A percentile compares a stretch with the other conserved stretches of the same genome.
Evolutionary conservation across 2,329 filamentous ascomycete genomes (phyloP).

Genomic region (Rutstroemia sp.): DNA sequence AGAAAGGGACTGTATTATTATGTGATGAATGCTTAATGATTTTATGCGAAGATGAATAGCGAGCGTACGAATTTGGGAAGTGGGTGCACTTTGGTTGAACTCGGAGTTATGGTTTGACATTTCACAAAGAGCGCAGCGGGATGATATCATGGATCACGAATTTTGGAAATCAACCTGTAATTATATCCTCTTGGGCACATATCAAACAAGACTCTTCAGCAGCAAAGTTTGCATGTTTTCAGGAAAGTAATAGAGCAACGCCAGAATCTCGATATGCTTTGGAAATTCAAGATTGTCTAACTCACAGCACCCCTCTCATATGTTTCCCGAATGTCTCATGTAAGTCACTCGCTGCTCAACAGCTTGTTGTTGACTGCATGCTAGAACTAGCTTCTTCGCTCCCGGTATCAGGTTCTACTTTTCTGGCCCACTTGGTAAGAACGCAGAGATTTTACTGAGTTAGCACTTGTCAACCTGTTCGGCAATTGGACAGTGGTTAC

Average conservation of each 20-base stretch:
- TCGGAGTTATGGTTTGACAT: neutral
- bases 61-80: neutral
- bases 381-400: no score
- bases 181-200: neutral
- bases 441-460: no score
- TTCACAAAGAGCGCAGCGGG: neutral
- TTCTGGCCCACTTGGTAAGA: no score
- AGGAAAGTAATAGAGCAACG: neutral
- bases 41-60: neutral
- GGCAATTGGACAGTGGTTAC: no score
- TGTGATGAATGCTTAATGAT: constrained; percentile 12
- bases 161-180: neutral
- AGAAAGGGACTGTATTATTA: constrained; percentile 24
- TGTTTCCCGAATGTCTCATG: no score
- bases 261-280: neutral
- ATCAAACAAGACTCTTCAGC: neutral
- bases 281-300: neutral
- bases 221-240: neutral
- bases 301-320: no score
- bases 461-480: no score
- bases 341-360: no score
- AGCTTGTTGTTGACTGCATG: no score
- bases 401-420: no score
- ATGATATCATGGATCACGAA: neutral
- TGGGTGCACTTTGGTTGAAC: neutral